Evolutionary conservation across 2,329 filamentous ascomycete genomes (phyloP), one percentile per base, ranked within the genome.

Genomic region (Chrysoporthe deuterocubensis): DNA sequence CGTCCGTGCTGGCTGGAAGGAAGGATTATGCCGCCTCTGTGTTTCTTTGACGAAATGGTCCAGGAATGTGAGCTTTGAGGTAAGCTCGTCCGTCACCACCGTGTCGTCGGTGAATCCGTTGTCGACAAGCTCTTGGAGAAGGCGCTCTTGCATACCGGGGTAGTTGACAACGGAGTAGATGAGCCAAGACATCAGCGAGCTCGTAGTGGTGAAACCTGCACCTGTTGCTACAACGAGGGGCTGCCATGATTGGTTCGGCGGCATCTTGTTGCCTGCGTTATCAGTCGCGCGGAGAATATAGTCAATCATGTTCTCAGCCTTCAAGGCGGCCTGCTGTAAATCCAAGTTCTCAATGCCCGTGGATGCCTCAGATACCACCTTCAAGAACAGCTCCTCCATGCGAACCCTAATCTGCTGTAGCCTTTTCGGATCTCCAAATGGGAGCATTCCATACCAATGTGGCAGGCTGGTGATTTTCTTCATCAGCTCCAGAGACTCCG

Each of bases 31-130:
- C 3, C 80, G 79, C 2, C 87, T 82, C 73, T 87, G 86, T 0
- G 82, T 87, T 74, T 90, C 87, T 75, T 89, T 89, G 79, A 90
- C 77, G 74, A 83, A 87, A 59, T 83, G 82, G 74, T 88, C 86
- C 9, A 87, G 80, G 75, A 84, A 88, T 1, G 77, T 73, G 6
- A 89, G 80, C 56, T 79, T 76, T 62, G 82, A 76, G 2, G 82
- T 82, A 2, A 83, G 69, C 11, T 87, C 85, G 0, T 82, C 76
- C 0, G 83, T 83, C 34, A 84, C 77, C 52, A 81, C 74, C 0
- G 79, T 85, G 16, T 82, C 72, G 9, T 81, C 79, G 54, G 77
- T 74, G 57, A 83, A 80, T 11, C 73, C 82, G 52, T 83, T 74
- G 72, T 87, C 84, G 43, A 89, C 72, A 11, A 89, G 76, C 69